These are phyloP conservation scores for Botrytis aclada DNA, from an alignment of 2,329 filamentous ascomycete genomes.

Conservation along the genomic window DNA sequence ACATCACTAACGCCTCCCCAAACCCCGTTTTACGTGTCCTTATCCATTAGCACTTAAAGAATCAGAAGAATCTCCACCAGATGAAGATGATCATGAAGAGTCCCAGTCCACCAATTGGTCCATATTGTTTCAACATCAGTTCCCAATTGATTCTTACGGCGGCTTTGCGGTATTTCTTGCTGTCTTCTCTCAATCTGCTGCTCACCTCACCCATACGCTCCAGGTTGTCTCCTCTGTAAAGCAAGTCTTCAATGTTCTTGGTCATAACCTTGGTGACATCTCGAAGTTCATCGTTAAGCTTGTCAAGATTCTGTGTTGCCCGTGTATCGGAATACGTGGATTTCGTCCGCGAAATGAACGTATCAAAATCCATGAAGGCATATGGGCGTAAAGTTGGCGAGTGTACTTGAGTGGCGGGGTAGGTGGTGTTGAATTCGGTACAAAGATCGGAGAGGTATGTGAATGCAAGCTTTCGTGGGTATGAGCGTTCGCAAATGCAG, in stretches of 20 bases:
- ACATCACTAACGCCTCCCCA: slow-evolving; percentile 12
- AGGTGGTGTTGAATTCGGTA: slow-evolving; percentile 85
- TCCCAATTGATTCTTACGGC: slow-evolving; percentile 99
- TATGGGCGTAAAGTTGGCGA: slow-evolving; percentile 79
- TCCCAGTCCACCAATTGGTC: slow-evolving; percentile 77
- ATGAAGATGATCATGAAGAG: slow-evolving; percentile 83
- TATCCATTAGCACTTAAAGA: not conserved
- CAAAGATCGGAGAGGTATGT: slow-evolving; percentile 94
- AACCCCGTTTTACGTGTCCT: not conserved
- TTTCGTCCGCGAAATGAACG: slow-evolving; percentile 89
- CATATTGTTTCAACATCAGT: slow-evolving; percentile 92
- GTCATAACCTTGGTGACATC: slow-evolving; percentile 99
- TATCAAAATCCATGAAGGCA: slow-evolving; percentile 97
- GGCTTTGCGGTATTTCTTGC: slow-evolving; percentile 87
- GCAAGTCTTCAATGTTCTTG: slow-evolving; percentile 97
- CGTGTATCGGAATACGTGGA: slow-evolving; percentile 91
- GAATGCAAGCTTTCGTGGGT: slow-evolving; percentile 97
- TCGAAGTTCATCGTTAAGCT: slow-evolving; percentile 92
- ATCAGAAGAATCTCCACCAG: slow-evolving; percentile 88
- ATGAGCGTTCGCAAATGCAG: slow-evolving; percentile 88
- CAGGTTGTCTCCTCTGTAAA: slow-evolving; percentile 90
- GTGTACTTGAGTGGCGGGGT: slow-evolving; percentile 71
- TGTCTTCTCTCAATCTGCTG: slow-evolving; percentile 82
- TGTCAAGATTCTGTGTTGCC: slow-evolving; percentile 87
- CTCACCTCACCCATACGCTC: slow-evolving; percentile 98